Conservation (phyloP, 345 rosid species). For the Hibiscus tridactylites region DNA sequence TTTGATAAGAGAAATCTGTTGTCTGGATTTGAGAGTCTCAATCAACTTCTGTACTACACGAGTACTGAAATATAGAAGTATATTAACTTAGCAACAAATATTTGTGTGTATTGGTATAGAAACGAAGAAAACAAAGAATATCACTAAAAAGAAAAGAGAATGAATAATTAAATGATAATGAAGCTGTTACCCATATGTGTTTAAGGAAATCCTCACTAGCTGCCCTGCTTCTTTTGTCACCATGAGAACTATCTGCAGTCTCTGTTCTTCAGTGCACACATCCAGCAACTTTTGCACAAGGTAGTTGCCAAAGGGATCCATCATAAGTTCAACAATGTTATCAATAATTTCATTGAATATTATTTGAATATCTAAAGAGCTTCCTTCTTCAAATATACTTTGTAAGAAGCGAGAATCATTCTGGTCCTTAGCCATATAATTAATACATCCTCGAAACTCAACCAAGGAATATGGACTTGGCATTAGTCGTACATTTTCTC, state of each 20-base stretch:
- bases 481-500: slow-evolving; percentile 16
- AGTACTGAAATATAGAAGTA: slow-evolving; percentile 37
- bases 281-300: slow-evolving; percentile 48
- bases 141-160: background rate
- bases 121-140: background rate
- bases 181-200: slow-evolving; percentile 46
- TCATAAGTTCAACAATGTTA: slow-evolving; percentile 36
- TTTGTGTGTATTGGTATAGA: background rate
- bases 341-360: slow-evolving; percentile 30
- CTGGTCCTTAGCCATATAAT: slow-evolving; percentile 48
- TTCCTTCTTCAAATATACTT: slow-evolving; percentile 43
- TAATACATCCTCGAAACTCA: slow-evolving; percentile 32
- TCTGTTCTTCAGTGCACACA: slow-evolving; percentile 39
- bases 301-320: slow-evolving; percentile 56
- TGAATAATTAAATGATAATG: background rate
- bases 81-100: slow-evolving; percentile 1
- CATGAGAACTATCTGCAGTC: slow-evolving; percentile 27
- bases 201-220: slow-evolving; percentile 38
- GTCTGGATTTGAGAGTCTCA: slow-evolving; percentile 51
- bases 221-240: slow-evolving; percentile 31
- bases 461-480: slow-evolving; percentile 27
- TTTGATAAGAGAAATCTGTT: slow-evolving; percentile 42
- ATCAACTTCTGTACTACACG: slow-evolving; percentile 74
- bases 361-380: slow-evolving; percentile 17
- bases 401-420: slow-evolving; percentile 46